Base-by-base conservation (phyloP, 2,329 filamentous ascomycete species). In the Incumbomyces delicatus region DNA sequence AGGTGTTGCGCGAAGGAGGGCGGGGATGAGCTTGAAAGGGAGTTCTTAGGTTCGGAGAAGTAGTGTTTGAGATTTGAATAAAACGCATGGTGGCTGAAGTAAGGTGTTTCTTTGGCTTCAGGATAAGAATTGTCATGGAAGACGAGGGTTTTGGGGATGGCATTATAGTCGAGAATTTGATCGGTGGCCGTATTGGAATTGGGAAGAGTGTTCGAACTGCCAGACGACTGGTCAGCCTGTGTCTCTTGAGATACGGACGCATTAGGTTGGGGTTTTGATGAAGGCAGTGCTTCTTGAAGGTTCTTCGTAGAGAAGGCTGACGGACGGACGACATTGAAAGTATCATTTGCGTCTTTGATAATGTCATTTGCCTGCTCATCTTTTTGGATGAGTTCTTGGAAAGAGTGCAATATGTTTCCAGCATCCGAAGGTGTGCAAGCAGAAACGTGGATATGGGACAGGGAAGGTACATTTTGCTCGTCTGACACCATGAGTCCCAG, bases 381-480 rank as follows among this genome's bases (percentile, higher is more conserved):
- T 38, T 37, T 45, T 12, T 16, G 78, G 50, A 84, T 77, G 34
- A 86, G 80, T 50, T 77, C 72, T 73, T 67, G 52, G 3, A 80
- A 80, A 2, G 75, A 75, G 44, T 75, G 69, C 18, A 94, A 65
- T 22, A 92, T 68, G 55, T 85, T 76, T 36, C 77, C 70, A n/a
- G 87, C 78, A 34, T 83, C 78, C 56, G 70, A 66, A 40, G 78
- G 72, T 53, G 80, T 69, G 41, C 80, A 64, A 49, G 85, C 82
- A 35, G 88, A 90, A 44, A 96, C 72, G 66, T 95, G 87, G 41
- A 95, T 71, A 55, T 74, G 78, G 52, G 90, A 94, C 32, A 95
- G 78, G 49, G 84, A 83, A 11, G 87, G 88, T 63, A 88, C 76
- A 56, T 77, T 73, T 56, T 80, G 73, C 41, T 86, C 79, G 53